Evolutionary conservation across 2,329 filamentous ascomycete species (phyloP), one percentile per base, ranked within the genome.

Genomic region (Tolypocladium nubicola): DNA sequence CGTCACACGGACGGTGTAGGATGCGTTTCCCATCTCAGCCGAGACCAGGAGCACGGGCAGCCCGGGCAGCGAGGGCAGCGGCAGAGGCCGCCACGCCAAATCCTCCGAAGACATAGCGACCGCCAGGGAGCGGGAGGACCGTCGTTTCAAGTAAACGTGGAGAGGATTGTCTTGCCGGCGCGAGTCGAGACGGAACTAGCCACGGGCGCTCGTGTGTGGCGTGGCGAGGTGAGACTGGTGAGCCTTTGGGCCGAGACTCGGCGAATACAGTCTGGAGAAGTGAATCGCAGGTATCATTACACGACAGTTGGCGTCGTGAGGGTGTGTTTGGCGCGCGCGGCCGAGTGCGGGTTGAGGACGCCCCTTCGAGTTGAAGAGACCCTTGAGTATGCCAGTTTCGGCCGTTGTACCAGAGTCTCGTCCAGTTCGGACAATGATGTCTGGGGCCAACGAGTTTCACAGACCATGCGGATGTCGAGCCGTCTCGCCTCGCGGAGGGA

Each of bases 1-100:
- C 2, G 87, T 90, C 43, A 93, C 67, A 58, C 82, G 78, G 35
- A 92, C 68, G 2, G 74, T 78, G 72, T 92, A 92, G 13, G 82
- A 79, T 26, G 77, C 71, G 19, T 74, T 55, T 6, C 73, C 73
- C 64, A 87, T 84, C 35, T 70, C 66, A 23, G 80, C 75, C 60
- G 87, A 87, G 49, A 88, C 76, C 39, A 92, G 75, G 9, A 92
- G 76, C 41, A 79, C 74, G 13, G 87, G 87, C 7, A 84, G 63
- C 21, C 71, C 70, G 14, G 70, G 65, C 40, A 75, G 74, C 23
- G 63, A 54, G 19, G 69, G 59, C 39, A 76, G 66, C 45, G 79
- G 78, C 59, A 83, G 70, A 38, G 74, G 74, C 54, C 74, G 72
- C 81, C 81, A 84, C 14, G 56, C 4, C n/a, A 43, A n/a, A 35